phyloP scores from a whole-genome alignment of 768 basidiomycete genomes.

The Suillus paluster region DNA sequence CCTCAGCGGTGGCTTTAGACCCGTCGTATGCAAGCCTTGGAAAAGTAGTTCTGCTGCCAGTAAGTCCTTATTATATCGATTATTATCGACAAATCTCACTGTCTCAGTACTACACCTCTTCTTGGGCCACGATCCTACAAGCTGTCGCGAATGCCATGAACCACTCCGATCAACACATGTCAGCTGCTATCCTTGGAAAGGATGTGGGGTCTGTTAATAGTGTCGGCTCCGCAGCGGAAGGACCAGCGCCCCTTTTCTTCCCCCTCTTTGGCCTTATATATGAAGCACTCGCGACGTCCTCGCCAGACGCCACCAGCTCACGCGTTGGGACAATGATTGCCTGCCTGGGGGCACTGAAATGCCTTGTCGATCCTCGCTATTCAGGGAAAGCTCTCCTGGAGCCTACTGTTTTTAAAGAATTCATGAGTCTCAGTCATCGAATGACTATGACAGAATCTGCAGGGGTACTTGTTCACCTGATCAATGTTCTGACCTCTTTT shows the following conservation, averaged over 20 bases:
- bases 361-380: slow-evolving; percentile 79
- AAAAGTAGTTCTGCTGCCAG: slow-evolving; percentile 89
- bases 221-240: slow-evolving; percentile 39
- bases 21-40: slow-evolving; percentile 87
- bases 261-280: slow-evolving; percentile 93
- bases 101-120: slow-evolving; percentile 79
- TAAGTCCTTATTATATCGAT: slow-evolving; percentile 43
- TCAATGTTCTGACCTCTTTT: slow-evolving; percentile 68
- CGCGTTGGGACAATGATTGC: slow-evolving; percentile 58
- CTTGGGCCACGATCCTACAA: slow-evolving; percentile 84
- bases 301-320: slow-evolving; percentile 57
- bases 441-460: slow-evolving; percentile 88
- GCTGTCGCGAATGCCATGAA: slow-evolving; percentile 86
- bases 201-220: slow-evolving; percentile 24
- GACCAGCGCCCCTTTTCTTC: slow-evolving; percentile 85
- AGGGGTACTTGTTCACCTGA: slow-evolving; percentile 67
- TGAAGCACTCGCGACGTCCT: slow-evolving; percentile 76
- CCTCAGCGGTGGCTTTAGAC: slow-evolving; percentile 75
- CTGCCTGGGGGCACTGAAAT: slow-evolving; percentile 76
- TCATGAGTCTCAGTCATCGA: slow-evolving; percentile 85
- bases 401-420: slow-evolving; percentile 85
- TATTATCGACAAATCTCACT: slow-evolving; percentile 10
- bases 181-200: slow-evolving; percentile 83
- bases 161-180: slow-evolving; percentile 62
- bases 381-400: slow-evolving; percentile 83